Evolutionary conservation across 2,329 filamentous ascomycete genomes (phyloP).

Genomic region (Madurella fahalii): DNA sequence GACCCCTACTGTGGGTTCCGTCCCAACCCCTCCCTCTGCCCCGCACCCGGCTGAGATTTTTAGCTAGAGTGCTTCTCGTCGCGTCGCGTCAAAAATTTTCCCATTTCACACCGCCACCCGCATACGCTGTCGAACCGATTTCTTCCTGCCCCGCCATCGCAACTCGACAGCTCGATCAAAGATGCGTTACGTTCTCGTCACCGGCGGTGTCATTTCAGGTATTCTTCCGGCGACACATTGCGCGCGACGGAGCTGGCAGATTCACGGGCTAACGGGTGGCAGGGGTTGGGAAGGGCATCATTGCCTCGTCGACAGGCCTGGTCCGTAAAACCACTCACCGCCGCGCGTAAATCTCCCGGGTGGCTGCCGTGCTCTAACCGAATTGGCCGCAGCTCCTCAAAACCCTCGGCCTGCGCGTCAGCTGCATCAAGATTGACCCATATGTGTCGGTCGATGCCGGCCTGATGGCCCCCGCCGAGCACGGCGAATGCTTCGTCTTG

Average conservation of each 20-base stretch:
- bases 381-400: slow-evolving; percentile 55
- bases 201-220: slow-evolving; percentile 22
- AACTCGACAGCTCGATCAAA: slow-evolving; percentile 11
- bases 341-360: not conserved
- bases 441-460: slow-evolving; percentile 76
- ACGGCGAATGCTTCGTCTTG: slow-evolving; percentile 87
- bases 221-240: not conserved
- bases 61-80: not conserved
- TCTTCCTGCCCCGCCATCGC: not conserved
- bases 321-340: slow-evolving; percentile 5
- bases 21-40: slow-evolving; percentile 6
- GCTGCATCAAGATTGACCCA: slow-evolving; percentile 52
- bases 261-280: slow-evolving; percentile 4
- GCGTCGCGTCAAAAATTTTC: slow-evolving; percentile 19
- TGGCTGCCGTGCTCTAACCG: slow-evolving; percentile 7
- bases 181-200: slow-evolving; percentile 21
- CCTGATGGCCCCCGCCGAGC: slow-evolving; percentile 49
- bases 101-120: slow-evolving; percentile 11
- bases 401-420: slow-evolving; percentile 72
- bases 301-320: slow-evolving; percentile 18
- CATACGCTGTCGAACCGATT: slow-evolving; percentile 4
- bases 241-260: not conserved
- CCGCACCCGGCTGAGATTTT: slow-evolving; percentile 11
- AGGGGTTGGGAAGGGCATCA: slow-evolving; percentile 22
- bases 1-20: slow-evolving; percentile 2